Base-by-base conservation (phyloP, 352 stramenopile genomes). In the Globisporangium cylindrosporum region DNA sequence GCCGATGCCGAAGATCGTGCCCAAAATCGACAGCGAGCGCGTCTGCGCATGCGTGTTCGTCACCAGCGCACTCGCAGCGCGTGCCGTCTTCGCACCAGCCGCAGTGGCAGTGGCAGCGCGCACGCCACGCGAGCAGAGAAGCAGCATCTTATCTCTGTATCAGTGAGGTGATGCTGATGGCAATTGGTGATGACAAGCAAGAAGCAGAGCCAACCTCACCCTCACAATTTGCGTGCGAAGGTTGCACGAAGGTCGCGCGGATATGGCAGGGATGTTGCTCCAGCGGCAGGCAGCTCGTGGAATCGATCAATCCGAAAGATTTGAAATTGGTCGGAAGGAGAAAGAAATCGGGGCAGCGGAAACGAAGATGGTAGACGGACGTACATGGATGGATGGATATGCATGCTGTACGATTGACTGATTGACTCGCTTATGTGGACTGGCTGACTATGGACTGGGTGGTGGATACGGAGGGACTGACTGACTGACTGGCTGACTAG, bases 1-100 rank as follows among this genome's bases (percentile, higher is more conserved):
- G 56, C 85, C 85, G 64, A 93, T 93, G 53, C 85, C 85, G 64
- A 94, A 94, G 68, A 94, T 89, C 59, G 82, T 79, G 63, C 84
- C 69, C 36, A 94, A 72, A 8, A 94, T 68, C 34, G 86, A 94
- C 78, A 90, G 80, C 46, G 75, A 75, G 32, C 85, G 78, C 49
- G 64, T 51, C 9, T 57, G 64, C 29, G 15, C 15, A 20, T 66
- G 48, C 66, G 59, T 7, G 4, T 49, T 57, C 43, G 59, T 3
- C 9, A n/a, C 53, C 27, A 12, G 3, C 10, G 15, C 18, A 25
- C 24, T 43, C 22, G 6, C 7, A 20, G 4, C 25, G 55, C 34
- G 53, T 10, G 24, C 3, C 43, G 20, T 29, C 9, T 10, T 25
- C 56, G 32, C 9, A 38, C 36, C 24, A 53, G 25, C 38, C 4